Percentiles rank a stretch among this genome's conserved stretches.
These are phyloP conservation scores for Cryptococcus sp. DNA, from an alignment of 1,284 basidiomycete species.

Conservation along the genomic window DNA sequence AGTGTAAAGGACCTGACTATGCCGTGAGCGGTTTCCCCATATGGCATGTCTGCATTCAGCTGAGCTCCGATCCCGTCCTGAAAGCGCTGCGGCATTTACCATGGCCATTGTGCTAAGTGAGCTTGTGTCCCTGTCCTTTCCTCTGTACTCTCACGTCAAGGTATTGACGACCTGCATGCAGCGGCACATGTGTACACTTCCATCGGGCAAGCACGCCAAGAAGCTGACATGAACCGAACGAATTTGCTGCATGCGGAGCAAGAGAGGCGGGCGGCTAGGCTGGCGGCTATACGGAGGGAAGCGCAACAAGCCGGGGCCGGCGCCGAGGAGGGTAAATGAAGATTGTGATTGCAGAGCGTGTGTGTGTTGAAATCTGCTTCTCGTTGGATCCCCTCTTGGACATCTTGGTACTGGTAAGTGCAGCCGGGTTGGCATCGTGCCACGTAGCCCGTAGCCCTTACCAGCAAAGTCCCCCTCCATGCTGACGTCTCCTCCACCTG, in stretches of 20 bases:
- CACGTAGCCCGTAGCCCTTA: too few species aligned
- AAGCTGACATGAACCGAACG: slow-evolving; percentile 25
- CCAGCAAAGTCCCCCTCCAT: too few species aligned
- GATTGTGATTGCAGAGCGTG: too few species aligned
- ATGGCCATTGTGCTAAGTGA: slow-evolving; percentile 33
- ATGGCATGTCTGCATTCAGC: not conserved
- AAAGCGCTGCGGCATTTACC: slow-evolving; percentile 34
- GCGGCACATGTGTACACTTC: slow-evolving; percentile 29
- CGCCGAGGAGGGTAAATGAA: too few species aligned
- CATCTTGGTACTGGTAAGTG: too few species aligned
- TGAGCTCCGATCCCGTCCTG: not conserved
- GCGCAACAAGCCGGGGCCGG: not conserved
- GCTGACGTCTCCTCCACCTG: too few species aligned
- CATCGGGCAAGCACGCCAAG: slow-evolving; percentile 25
- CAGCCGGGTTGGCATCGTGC: too few species aligned
- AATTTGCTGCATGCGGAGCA: slow-evolving; percentile 16
- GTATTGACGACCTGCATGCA: slow-evolving; percentile 1
- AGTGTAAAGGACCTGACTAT: slow-evolving; percentile 29
- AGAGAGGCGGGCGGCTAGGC: slow-evolving; percentile 1
- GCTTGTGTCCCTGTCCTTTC: too few species aligned
- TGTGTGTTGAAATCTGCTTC: not conserved
- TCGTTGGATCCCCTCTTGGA: too few species aligned
- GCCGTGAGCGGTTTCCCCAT: slow-evolving; percentile 22
- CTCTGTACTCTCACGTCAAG: not conserved
- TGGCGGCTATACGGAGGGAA: not conserved